A percentile compares a stretch with the other conserved stretches of the same genome.
Conservation (phyloP, 2,329 filamentous ascomycete genomes). For the Botrytis tulipae region DNA sequence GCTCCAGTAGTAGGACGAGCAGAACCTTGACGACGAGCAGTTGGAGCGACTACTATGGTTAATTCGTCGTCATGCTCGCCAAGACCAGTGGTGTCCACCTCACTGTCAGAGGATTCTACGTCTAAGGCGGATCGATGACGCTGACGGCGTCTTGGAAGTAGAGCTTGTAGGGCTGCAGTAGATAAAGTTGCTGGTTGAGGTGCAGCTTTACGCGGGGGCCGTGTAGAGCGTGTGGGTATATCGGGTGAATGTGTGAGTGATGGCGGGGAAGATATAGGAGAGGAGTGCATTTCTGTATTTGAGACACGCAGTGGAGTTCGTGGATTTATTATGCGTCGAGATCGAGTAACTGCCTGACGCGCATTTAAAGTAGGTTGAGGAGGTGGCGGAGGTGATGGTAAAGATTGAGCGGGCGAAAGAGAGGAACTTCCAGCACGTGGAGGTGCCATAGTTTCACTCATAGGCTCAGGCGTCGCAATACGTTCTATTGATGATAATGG, state of each 20-base stretch:
- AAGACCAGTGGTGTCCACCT: conserved; percentile 49
- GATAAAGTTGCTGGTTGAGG: conserved; percentile 34
- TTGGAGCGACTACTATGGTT: conserved; percentile 44
- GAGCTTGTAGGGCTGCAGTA: conserved; percentile 41
- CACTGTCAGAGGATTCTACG: conserved; percentile 45
- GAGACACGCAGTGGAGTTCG: conserved; percentile 33
- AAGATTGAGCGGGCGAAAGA: conserved; percentile 27
- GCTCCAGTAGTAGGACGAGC: conserved; percentile 24
- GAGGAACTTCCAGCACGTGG: conserved; percentile 37
- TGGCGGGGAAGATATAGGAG: conserved; percentile 55
- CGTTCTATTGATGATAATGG: conserved; percentile 31
- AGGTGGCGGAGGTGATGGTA: conserved; percentile 28
- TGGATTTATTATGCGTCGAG: conserved; percentile 29
- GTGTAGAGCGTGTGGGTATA: conserved; percentile 22
- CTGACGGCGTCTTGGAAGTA: conserved; percentile 39
- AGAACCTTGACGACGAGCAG: conserved; percentile 33
- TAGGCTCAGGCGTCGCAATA: conserved; percentile 32
- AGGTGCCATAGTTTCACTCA: conserved; percentile 40
- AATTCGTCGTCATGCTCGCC: conserved; percentile 57
- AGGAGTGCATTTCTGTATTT: conserved; percentile 27
- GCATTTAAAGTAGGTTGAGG: conserved; percentile 22
- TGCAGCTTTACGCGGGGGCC: conserved; percentile 20
- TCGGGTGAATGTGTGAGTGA: conserved; percentile 67
- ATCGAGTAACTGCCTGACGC: conserved; percentile 25
- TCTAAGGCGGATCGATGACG: conserved; percentile 41